Evolutionary conservation across 2,329 filamentous ascomycete genomes (phyloP), one percentile per base, ranked within the genome.

Genomic region (Fusarium falciforme): DNA sequence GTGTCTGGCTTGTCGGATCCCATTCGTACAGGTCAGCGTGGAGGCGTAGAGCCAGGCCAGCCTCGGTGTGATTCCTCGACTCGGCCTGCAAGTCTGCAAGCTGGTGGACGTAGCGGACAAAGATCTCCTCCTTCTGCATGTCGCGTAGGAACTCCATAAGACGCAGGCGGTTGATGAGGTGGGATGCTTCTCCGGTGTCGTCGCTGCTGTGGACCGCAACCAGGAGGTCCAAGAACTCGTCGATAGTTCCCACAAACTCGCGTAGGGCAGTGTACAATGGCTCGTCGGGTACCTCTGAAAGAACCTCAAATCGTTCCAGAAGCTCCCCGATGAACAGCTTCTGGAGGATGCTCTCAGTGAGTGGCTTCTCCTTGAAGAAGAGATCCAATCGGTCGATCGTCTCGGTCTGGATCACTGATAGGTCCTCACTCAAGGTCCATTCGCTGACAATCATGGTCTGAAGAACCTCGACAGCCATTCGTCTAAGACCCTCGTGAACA

Each of bases 371-470:
- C 83, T 98, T 97, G 87, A 98, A 98, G 61, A 98, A 90, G 27
- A 89, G 87, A 80, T 99, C 96, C 63, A 99, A 85, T 74, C 94
- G 97, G 78, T 98, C 96, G 77, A 99, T 98, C 86, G 98, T 95
- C 82, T 98, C 96, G 3, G 95, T 96, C 82, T 98, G 95, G 61
- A 99, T 93, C 57, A 96, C 91, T 3, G 93, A 93, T 57, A 99
- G 85, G 80, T 98, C 96, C 80, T 98, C 94, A 80, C 95, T 98
- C 73, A 99, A 84, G 17, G 95, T 95, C 96, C 96, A 99, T 83
- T 99, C 96, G 83, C 95, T 97, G 75, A 98, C 92, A 78, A 99
- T 97, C 96, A 99, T 99, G 4, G 95, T 97, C 81, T 98, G 95
- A 71, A 99, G 84, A 22, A 99, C 93, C 81, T 98, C 94, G 33